A percentile compares a stretch with the other conserved stretches of the same genome.
Conservation (phyloP, 2,329 filamentous ascomycete genomes). For the Diplodia mutila region DNA sequence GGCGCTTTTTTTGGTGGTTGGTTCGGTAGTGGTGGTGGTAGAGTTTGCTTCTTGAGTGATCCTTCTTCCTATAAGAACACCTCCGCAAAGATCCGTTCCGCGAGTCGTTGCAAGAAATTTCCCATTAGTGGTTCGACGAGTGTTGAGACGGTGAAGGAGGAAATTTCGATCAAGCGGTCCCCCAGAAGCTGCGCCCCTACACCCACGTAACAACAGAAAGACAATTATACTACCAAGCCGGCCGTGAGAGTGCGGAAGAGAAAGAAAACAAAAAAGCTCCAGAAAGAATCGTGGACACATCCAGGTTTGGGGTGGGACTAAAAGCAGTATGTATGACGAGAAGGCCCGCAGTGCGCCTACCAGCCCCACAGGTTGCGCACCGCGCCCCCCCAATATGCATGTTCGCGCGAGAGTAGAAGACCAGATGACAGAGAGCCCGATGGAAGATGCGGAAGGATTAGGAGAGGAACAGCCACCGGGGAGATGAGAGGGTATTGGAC, state of each 20-base stretch:
- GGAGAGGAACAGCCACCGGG: constrained; percentile 24
- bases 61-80: constrained; percentile 17
- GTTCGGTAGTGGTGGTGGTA: constrained; percentile 16
- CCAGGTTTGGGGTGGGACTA: constrained; percentile 24
- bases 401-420: constrained; percentile 24
- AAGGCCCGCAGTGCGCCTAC: constrained; percentile 22
- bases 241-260: constrained; percentile 21
- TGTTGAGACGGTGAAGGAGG: constrained; percentile 10
- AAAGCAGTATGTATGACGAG: constrained; percentile 25
- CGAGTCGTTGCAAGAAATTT: constrained; percentile 13
- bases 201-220: constrained; percentile 23
- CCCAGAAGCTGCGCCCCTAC: constrained; percentile 21
- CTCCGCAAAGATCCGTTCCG: constrained; percentile 9
- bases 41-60: constrained; percentile 20
- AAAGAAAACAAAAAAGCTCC: constrained; percentile 18
- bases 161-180: constrained; percentile 15
- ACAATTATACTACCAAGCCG: constrained; percentile 26
- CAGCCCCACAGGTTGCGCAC: constrained; percentile 24
- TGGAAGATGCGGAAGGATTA: constrained; percentile 25
- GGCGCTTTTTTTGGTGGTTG: constrained; percentile 24
- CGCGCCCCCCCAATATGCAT: constrained; percentile 26
- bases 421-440: constrained; percentile 23
- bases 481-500: constrained; percentile 11
- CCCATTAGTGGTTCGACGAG: constrained; percentile 14
- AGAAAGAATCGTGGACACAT: constrained; percentile 27